A percentile compares a stretch with the other conserved stretches of the same genome.
These are phyloP conservation scores for Russula olivacea DNA, from an alignment of 768 basidiomycete species.

Conservation along the genomic window DNA sequence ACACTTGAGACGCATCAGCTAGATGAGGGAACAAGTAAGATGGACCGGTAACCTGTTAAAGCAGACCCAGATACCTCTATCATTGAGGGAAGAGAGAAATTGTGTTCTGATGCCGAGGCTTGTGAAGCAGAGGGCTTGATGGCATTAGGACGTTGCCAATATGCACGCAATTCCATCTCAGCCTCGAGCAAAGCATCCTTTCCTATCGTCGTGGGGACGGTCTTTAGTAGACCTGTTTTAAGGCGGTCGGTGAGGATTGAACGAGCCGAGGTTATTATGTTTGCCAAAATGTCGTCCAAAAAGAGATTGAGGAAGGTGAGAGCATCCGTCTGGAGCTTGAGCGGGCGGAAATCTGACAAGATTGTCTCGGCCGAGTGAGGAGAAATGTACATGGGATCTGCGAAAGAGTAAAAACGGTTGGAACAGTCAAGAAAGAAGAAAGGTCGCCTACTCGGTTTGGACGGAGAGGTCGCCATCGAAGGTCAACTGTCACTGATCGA, in stretches of 20 bases:
- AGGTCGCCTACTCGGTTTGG: not conserved
- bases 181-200: constrained; percentile 92
- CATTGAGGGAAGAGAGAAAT: constrained; percentile 66
- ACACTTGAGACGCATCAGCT: constrained; percentile 81
- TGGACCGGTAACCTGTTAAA: not conserved
- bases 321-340: constrained; percentile 74
- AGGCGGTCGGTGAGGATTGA: constrained; percentile 71
- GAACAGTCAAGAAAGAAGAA: no score
- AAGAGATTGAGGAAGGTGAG: constrained; percentile 72
- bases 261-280: constrained; percentile 56
- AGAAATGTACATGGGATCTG: constrained; percentile 74
- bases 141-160: constrained; percentile 67
- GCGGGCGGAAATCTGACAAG: constrained; percentile 89
- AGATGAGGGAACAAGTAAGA: constrained; percentile 21
- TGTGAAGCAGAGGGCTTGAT: constrained; percentile 29
- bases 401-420: constrained; percentile 4
- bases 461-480: constrained; percentile 4
- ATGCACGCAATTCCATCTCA: constrained; percentile 85
- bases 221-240: constrained; percentile 61
- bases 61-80: constrained; percentile 53
- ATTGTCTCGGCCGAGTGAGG: constrained; percentile 83
- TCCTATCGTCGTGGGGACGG: constrained; percentile 75
- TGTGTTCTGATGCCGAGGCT: constrained; percentile 46
- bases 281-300: constrained; percentile 79
- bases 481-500: not conserved